Evolutionary conservation across 495 filamentous ascomycete species (phyloP).

Genomic region (Xylaria castorea): DNA sequence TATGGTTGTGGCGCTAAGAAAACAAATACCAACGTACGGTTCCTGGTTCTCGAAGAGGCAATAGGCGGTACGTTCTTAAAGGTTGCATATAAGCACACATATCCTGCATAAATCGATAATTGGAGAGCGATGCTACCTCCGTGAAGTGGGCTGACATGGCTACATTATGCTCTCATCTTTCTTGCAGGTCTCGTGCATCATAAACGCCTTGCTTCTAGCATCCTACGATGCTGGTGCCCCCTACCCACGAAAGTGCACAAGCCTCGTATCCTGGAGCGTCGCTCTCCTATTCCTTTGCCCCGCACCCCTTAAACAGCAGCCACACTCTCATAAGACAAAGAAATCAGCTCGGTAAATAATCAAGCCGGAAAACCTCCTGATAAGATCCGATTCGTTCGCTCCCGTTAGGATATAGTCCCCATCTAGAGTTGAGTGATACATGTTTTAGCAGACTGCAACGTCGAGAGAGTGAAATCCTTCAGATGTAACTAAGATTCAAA

Average conservation of each 20-base stretch:
- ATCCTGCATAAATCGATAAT: neutral
- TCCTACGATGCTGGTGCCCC: neutral
- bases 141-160: neutral
- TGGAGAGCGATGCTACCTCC: neutral
- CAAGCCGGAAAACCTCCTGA: neutral
- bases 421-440: neutral
- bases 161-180: neutral
- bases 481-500: neutral
- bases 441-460: neutral
- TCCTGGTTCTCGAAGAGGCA: neutral
- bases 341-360: neutral
- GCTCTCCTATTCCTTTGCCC: neutral
- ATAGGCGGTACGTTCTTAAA: neutral
- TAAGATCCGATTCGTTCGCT: neutral
- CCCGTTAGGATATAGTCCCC: neutral
- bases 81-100: neutral
- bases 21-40: neutral
- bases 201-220: neutral
- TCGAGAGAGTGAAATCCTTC: neutral
- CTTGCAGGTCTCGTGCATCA: neutral
- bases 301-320: neutral
- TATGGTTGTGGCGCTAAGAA: neutral
- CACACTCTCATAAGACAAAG: neutral
- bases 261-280: neutral
- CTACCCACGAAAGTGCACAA: neutral